Base-by-base conservation (phyloP, 208 protist species). In the Strigomonas culicis region DNA sequence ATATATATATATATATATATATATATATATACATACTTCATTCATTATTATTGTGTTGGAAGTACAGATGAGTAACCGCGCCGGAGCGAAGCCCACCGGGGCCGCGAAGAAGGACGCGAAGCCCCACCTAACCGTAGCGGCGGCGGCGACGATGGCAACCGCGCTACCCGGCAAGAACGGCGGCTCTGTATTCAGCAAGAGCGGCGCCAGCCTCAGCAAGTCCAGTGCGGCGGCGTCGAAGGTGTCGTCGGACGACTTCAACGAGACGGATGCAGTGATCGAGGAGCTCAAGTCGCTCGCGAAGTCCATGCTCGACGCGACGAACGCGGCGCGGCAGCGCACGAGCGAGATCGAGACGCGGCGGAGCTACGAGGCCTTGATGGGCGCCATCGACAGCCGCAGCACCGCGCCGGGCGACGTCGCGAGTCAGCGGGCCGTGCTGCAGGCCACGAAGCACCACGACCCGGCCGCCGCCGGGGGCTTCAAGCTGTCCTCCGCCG, bases 251-350 rank as follows among this genome's bases (percentile, higher is more conserved):
- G 28, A 32, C 2, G 50, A 55, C 28, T 25, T 25, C 55, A 46
- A 63, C 36, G 22, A 63, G 19, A 86, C 89, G 3, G 86, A 93
- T 67, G 70, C 76, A 19, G 84, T 95, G 28, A 92, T 95, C 55
- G 84, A 86, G 63, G 85, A 95, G 71, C 72, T 95, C 47, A 90
- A 90, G 68, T 63, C 68, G 31, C 74, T 95, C 4, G 89, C 89
- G 22, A 83, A 88, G 63, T 91, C 78, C 41, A 95, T 95, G 89
- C 74, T 95, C 22, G 85, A 92, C 50, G 77, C 89, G 4, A 92
- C 83, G 0, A 88, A 86, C 43, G 77, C 79, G 13, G 79, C 84
- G 11, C 85, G 84, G 47, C 74, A 72, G 22, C 79, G 75, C 30
- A 76, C 78, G 21, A 74, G 70, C 60, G 72, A 72, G 51, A 65